Base-by-base conservation (phyloP, 805 yeast species). In the Komagataella pastoris region DNA sequence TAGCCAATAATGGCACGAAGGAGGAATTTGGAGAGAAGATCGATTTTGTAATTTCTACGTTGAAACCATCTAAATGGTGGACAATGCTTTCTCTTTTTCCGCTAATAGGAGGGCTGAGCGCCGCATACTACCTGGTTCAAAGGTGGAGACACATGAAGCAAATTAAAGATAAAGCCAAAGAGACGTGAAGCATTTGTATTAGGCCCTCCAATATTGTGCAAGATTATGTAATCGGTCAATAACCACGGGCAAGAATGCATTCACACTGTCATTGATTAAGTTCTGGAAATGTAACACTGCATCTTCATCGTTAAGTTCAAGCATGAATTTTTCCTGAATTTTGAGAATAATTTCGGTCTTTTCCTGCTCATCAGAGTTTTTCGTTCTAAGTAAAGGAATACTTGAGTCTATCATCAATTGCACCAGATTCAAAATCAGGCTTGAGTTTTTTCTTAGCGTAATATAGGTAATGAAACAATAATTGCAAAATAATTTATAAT, bases 141-240 rank as follows among this genome's bases (percentile, higher is more conserved):
- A 30, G 40, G 40, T 10, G 40, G 14, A 30, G 40, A 14, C 40
- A 14, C 14, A 30, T 30, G 40, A 10, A 30, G 6, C 40, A 30
- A 10, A 14, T 14, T 10, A 30, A 30, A 30, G 10, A 10, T 30
- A 30, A 8, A 30, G 12, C 40, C 14, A 30, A 30, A 30, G 17
- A 44, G 17, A 44, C 23, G 23, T 44, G 47, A 44, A 18, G 5
- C 12, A 19, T n/a, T n/a, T 14, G 47, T 18, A 44, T 57, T 49
- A 91, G 0, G 97, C 89, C 54, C 99, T 72, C 99, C 99, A 95
- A 63, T 93, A 93, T 63, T 93, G 99, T 0, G 99, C 97, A 63
- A 93, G 74, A 67, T 91, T 88, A 65, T 93, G 99, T 50, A 93
- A 69, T 56, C 97, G 80, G 62, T 93, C 99, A 51, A 93, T 93